Conservation (phyloP, 2,329 filamentous ascomycete genomes). For the Cladobotryum mycophilum region DNA sequence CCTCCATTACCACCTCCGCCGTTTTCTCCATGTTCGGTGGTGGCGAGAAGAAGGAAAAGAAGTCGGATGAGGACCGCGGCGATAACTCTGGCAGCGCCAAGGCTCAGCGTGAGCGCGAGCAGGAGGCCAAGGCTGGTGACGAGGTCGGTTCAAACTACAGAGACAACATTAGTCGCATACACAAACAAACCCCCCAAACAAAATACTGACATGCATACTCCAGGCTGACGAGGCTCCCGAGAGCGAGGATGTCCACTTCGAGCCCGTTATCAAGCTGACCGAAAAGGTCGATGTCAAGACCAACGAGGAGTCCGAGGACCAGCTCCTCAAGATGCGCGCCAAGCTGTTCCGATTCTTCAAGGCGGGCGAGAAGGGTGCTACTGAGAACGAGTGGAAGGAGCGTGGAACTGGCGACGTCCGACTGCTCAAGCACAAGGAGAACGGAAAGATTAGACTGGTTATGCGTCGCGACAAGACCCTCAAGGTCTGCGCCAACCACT, state of each 20-base stretch:
- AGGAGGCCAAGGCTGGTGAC: conserved; percentile 44
- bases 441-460: conserved; percentile 92
- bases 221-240: conserved; percentile 69
- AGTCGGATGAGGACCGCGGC: conserved; percentile 72
- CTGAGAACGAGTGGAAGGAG: conserved; percentile 93
- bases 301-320: conserved; percentile 96
- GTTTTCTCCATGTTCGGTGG: conserved; percentile 99
- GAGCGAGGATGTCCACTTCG: conserved; percentile 92
- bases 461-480: conserved; percentile 99
- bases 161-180: too few species aligned
- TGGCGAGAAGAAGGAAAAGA: conserved; percentile 94
- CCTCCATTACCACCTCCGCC: conserved; percentile 50
- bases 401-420: conserved; percentile 94
- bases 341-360: conserved; percentile 99
- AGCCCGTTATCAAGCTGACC: conserved; percentile 91
- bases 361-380: conserved; percentile 8
- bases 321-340: conserved; percentile 98
- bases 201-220: conserved; percentile 9
- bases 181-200: not conserved
- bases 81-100: conserved; percentile 88
- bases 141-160: conserved; percentile 40
- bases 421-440: conserved; percentile 97
- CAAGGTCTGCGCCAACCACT: conserved; percentile 99
- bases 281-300: conserved; percentile 97
- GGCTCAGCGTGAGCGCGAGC: conserved; percentile 69